A percentile compares a stretch with the other conserved stretches of the same genome.
Conservation (phyloP, 2,329 filamentous ascomycete species). For the Escovopsis sp. region DNA sequence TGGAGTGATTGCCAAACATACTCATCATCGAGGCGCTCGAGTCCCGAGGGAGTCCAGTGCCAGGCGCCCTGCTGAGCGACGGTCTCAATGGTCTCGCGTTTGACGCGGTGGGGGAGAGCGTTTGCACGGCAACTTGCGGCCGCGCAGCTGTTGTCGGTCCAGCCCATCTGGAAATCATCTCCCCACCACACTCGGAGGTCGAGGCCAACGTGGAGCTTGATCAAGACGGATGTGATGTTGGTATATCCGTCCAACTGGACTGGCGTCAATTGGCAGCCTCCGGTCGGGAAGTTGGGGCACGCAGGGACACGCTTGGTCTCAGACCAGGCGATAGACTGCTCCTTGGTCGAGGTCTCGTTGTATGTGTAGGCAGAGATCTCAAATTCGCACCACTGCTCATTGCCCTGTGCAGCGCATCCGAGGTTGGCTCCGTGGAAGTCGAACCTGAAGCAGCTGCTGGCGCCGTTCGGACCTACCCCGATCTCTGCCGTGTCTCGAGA, state of each 20-base stretch:
- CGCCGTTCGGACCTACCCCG: conserved; percentile 23
- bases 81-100: conserved; percentile 18
- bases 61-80: conserved; percentile 20
- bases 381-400: conserved; percentile 26
- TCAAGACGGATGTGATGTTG: conserved; percentile 24
- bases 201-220: conserved; percentile 22
- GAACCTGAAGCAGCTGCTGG: conserved; percentile 24
- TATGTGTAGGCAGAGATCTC: conserved; percentile 27
- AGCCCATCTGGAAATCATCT: conserved; percentile 25
- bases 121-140: conserved; percentile 21
- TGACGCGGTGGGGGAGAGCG: conserved; percentile 13
- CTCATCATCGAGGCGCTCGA: conserved; percentile 18
- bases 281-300: conserved; percentile 19
- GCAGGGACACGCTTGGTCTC: conserved; percentile 24
- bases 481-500: conserved; percentile 24
- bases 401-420: conserved; percentile 22
- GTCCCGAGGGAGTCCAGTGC: conserved; percentile 19
- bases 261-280: conserved; percentile 20
- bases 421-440: conserved; percentile 24
- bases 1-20: conserved; percentile 17
- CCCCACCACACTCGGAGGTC: conserved; percentile 27
- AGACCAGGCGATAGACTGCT: conserved; percentile 25
- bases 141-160: conserved; percentile 27
- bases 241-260: conserved; percentile 23
- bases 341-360: conserved; percentile 16